Conservation (phyloP, 2,329 filamentous ascomycete species). For the Lachnellula subtilissima region DNA sequence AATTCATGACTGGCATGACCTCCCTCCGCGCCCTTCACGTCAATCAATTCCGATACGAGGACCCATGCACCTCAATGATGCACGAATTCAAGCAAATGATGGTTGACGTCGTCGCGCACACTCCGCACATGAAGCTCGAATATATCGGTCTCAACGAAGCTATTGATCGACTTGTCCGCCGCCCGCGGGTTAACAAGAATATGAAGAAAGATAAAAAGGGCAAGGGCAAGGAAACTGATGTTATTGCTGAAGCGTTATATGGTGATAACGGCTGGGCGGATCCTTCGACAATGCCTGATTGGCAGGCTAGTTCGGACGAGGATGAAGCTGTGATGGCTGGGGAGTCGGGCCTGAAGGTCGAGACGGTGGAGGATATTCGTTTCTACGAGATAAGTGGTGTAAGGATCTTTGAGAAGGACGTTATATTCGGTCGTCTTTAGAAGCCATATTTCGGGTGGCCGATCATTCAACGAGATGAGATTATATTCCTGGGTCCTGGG, state of each 20-base stretch:
- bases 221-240: conserved; percentile 10
- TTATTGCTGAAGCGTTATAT: conserved; percentile 4
- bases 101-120: conserved; percentile 52
- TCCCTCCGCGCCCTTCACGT: conserved; percentile 53
- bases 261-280: not conserved
- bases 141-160: conserved; percentile 51
- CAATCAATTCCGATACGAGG: conserved; percentile 48
- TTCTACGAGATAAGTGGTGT: conserved; percentile 46
- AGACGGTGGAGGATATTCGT: conserved; percentile 36
- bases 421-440: conserved; percentile 41
- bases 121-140: conserved; percentile 51
- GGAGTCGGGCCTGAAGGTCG: conserved; percentile 30
- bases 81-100: conserved; percentile 54
- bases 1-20: conserved; percentile 43
- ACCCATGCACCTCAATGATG: conserved; percentile 52
- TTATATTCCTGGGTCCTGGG: not conserved
- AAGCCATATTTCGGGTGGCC: not conserved
- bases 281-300: not conserved
- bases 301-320: conserved; percentile 31
- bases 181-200: conserved; percentile 19
- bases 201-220: conserved; percentile 26
- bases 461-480: not conserved
- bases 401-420: conserved; percentile 55
- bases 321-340: conserved; percentile 33
- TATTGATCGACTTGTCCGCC: conserved; percentile 44